Evolutionary conservation across 768 basidiomycete genomes (phyloP), one percentile per base, ranked within the genome.

Genomic region (Lactarius sanguifluus): DNA sequence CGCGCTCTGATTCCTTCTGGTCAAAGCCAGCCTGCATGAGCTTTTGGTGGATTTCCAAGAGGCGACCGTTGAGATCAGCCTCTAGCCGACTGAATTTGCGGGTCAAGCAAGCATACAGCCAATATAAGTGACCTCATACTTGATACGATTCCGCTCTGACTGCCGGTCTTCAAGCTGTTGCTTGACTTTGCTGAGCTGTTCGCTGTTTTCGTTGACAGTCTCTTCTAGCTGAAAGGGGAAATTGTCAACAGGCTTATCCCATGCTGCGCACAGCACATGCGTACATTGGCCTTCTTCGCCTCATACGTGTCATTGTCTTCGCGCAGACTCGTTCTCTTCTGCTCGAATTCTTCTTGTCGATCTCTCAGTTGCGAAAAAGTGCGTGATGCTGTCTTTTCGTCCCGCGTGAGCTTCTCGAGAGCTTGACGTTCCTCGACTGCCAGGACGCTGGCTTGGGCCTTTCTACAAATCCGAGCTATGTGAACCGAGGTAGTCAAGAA

Each of bases 1-100:
- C 96, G 28, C 88, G 83, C 73, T 98, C 94, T 0, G 88, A 88
- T 76, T 97, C 93, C 56, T 87, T 86, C 76, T 81, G 89, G 73
- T 98, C 96, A 1, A 92, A 88, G 34, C 94, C 92, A 1, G 96
- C 96, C 74, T 96, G 91, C 16, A 94, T 79, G 3, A 99, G 83
- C 72, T 97, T 89, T 57, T 87, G 83, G 73, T 92, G 91, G 3
- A 92, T 82, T 16, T 86, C 87, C 60, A 87, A 83, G 6, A 99
- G 84, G 74, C 96, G 95, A 77, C 96, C 96, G 74, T 96, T 96
- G 30, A 90, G 85, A 72, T 99, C 96, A 0, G 86, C 85, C 76
- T 97, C 95, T 15, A 94, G 84, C 79, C 93, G 91, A 56, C 95
- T 98, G 70, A 6, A 56, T 32, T 41, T 18, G 28, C 15, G 58